Evolutionary conservation across 176 grass and related monocot species (phyloP).

Genomic region (Oryza meyeriana): DNA sequence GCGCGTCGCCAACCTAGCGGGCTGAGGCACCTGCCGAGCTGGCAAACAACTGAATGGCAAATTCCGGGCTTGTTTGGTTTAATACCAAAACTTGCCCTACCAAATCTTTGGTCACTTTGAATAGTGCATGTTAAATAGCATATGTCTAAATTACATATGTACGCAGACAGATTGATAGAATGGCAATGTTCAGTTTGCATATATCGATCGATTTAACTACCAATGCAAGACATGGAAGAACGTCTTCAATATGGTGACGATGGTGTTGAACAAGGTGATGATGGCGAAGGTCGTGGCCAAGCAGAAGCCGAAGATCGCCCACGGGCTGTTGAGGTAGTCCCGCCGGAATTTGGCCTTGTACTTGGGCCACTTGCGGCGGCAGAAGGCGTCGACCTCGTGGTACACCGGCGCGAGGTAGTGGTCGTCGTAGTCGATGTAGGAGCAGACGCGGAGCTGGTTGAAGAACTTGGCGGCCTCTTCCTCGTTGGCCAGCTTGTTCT

Average conservation of each 20-base stretch:
- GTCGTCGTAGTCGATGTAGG: not conserved
- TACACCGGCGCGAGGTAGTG: not conserved
- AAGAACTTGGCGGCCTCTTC: not conserved
- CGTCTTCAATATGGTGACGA: not conserved
- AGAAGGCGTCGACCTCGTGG: not conserved
- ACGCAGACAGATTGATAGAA: too few species aligned
- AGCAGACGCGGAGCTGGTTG: not conserved
- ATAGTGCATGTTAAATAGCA: too few species aligned
- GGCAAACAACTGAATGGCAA: too few species aligned
- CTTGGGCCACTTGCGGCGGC: not conserved
- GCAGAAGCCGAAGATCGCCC: not conserved
- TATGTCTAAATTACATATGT: too few species aligned
- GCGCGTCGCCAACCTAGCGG: too few species aligned
- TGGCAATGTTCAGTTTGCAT: too few species aligned
- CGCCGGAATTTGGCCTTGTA: conserved; percentile 2
- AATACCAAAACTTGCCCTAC: too few species aligned
- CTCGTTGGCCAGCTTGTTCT: not conserved
- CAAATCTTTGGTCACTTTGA: too few species aligned
- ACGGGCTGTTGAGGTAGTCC: conserved; percentile 10
- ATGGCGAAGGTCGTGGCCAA: not conserved
- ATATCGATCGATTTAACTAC: not conserved
- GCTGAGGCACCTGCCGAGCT: too few species aligned
- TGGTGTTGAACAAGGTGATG: not conserved
- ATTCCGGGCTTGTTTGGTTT: too few species aligned
- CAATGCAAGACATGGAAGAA: not conserved